These are phyloP conservation scores for Sporothrix inflata DNA, from an alignment of 2,329 filamentous ascomycete genomes.

Conservation along the genomic window DNA sequence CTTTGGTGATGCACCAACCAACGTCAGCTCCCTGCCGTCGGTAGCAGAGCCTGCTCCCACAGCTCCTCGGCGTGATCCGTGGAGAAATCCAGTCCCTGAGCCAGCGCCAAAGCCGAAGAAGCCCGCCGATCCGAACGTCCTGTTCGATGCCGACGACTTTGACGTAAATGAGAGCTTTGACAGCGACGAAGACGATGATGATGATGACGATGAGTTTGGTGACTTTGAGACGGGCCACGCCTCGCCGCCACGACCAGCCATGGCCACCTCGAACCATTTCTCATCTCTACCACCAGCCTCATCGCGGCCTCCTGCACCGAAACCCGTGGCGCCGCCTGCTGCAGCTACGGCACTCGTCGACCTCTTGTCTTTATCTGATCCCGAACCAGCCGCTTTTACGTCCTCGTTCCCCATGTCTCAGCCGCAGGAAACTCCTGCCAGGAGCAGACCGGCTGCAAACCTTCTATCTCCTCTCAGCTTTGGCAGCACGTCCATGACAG, in stretches of 20 bases:
- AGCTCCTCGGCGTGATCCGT: constrained; percentile 5
- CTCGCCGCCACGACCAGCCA: not conserved
- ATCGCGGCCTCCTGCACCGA: not conserved
- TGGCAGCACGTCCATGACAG: constrained; percentile 37
- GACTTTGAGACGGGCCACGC: constrained; percentile 39
- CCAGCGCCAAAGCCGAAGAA: constrained; percentile 25
- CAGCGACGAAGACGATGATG: constrained; percentile 46
- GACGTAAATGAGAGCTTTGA: constrained; percentile 44
- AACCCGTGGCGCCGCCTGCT: not conserved
- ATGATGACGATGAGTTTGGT: constrained; percentile 36
- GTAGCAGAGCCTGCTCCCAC: not conserved
- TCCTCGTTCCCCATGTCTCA: not conserved
- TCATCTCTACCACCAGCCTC: not conserved
- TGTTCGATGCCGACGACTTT: constrained; percentile 68
- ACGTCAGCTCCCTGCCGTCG: not conserved
- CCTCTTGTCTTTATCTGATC: constrained; percentile 31
- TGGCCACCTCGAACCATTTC: not conserved
- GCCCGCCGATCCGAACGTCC: constrained; percentile 54
- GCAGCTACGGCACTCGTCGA: constrained; percentile 30
- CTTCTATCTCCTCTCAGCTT: constrained; percentile 42
- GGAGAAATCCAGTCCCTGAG: constrained; percentile 15
- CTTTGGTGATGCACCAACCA: constrained; percentile 35
- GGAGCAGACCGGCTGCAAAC: constrained; percentile 37
- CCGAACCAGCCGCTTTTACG: constrained; percentile 27
- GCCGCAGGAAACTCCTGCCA: not conserved